phyloP scores from a whole-genome alignment of 352 stramenopile species.

The Stephanocyclus meneghinianus region DNA sequence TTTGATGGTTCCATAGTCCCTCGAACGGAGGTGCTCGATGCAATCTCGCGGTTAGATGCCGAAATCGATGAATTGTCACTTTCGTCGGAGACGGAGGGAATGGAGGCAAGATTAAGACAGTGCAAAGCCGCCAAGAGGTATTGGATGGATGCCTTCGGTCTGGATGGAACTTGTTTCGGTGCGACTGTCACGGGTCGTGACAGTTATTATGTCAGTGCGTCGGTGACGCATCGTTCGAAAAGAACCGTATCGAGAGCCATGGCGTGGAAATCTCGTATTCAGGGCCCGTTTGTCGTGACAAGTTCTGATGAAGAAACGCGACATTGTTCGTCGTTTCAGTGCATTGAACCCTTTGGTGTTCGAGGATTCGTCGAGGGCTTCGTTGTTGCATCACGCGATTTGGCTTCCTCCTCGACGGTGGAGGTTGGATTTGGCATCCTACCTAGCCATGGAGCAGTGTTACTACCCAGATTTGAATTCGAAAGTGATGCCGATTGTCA shows the following conservation, averaged over 20 bases:
- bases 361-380: constrained; percentile 43
- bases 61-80: constrained; percentile 46
- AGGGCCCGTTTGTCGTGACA: constrained; percentile 33
- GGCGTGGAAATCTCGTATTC: constrained; percentile 30
- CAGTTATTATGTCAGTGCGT: constrained; percentile 52
- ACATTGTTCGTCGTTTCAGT: constrained; percentile 7
- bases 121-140: constrained; percentile 53
- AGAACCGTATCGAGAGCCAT: constrained; percentile 28
- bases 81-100: neutral
- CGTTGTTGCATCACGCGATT: constrained; percentile 17
- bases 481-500: constrained; percentile 59
- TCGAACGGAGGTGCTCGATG: constrained; percentile 39
- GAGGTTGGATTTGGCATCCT: constrained; percentile 51
- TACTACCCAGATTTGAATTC: constrained; percentile 71
- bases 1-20: constrained; percentile 69
- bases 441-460: constrained; percentile 30
- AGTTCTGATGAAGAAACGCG: neutral
- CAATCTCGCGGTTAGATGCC: constrained; percentile 47
- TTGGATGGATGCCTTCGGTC: constrained; percentile 68
- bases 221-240: constrained; percentile 13
- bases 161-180: constrained; percentile 1
- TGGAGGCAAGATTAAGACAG: constrained; percentile 52
- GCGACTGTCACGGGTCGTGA: neutral
- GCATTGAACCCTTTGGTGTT: constrained; percentile 47
- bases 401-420: constrained; percentile 3